Base-by-base conservation (phyloP, 768 basidiomycete genomes). In the Russula virescens region DNA sequence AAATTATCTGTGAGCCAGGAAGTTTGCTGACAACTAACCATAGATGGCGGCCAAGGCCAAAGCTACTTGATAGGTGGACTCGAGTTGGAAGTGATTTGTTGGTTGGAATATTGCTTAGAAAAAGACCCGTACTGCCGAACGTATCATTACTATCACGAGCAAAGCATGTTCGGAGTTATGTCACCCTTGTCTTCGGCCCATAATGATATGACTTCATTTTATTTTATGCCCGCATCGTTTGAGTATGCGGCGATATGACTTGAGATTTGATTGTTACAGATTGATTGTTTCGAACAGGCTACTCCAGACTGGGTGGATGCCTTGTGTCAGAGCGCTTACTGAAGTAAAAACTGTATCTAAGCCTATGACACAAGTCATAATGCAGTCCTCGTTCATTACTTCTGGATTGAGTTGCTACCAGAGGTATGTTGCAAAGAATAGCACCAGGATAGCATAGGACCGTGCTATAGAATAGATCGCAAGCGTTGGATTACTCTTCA, bases 41-140 rank as follows among this genome's bases (percentile, higher is more conserved):
- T 23, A 64, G 63, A 64, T 64, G 63, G 63, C 63, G n/a, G 47
- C 58, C 5, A 55, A 54, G 62, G 62, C 62, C 16, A 62, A 51
- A 13, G 34, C 50, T 26, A 63, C 19, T 13, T 63, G 34, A 50
- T 8, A 13, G 25, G 46, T 18, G 26, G 38, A 48, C 34, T 18
- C 31, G 50, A 59, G 26, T 34, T 45, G 11, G 21, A 25, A 11
- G 10, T 26, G 49, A 57, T 52, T 21, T 62, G 16, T 55, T 8
- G 14, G n/a, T 46, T 16, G 43, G 23, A 34, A 46, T 34, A 2
- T 57, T n/a, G 23, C 46, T 57, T 11, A 38, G 21, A 35, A 55
- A 60, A 40, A 21, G 34, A 14, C 14, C 21, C 47, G 40, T 14
- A 25, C 35, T 40, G 25, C 47, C 35, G 35, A 54, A 43, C 19